A percentile compares a stretch with the other conserved stretches of the same genome.
These are phyloP conservation scores for Entomortierella lignicola DNA, from an alignment of 192 early-diverging fungal genomes.

Conservation along the genomic window DNA sequence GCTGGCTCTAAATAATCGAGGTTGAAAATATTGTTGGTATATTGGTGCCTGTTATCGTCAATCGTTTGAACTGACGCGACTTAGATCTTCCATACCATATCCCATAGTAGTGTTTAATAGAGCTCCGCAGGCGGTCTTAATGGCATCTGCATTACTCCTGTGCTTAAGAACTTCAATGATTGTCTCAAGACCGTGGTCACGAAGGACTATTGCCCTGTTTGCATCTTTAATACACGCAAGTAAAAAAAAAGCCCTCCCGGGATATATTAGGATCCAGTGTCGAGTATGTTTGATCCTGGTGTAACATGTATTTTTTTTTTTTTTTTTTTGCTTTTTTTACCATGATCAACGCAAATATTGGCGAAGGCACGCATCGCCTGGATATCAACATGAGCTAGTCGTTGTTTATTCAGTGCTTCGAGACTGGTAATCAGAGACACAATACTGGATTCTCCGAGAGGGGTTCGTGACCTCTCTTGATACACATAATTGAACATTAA, in stretches of 20 bases:
- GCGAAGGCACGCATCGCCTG: slow-evolving; percentile 64
- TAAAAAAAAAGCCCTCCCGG: too few relatives aligned
- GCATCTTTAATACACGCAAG: too few relatives aligned
- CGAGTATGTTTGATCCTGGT: too few relatives aligned
- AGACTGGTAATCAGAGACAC: slow-evolving; percentile 54
- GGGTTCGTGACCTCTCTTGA: slow-evolving; percentile 54
- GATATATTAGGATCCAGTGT: too few relatives aligned
- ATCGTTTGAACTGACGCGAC: background rate
- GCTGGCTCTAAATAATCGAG: slow-evolving; percentile 52
- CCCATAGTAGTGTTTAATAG: slow-evolving; percentile 64
- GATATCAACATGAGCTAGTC: slow-evolving; percentile 38
- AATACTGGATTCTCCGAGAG: slow-evolving; percentile 56
- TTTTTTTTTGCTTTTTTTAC: slow-evolving; percentile 35
- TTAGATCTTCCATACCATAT: slow-evolving; percentile 52
- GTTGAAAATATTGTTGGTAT: background rate
- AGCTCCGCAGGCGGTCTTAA: slow-evolving; percentile 59
- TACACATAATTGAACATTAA: background rate
- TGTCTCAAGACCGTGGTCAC: slow-evolving; percentile 42
- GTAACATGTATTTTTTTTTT: background rate
- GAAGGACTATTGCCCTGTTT: slow-evolving; percentile 57
- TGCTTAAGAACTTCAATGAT: slow-evolving; percentile 39
- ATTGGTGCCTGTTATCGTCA: background rate
- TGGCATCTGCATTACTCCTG: slow-evolving; percentile 38
- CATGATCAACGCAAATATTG: slow-evolving; percentile 66
- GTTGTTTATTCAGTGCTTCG: slow-evolving; percentile 30